phyloP scores from a whole-genome alignment of 257 asterid species.

The Solanum clarkiae region DNA sequence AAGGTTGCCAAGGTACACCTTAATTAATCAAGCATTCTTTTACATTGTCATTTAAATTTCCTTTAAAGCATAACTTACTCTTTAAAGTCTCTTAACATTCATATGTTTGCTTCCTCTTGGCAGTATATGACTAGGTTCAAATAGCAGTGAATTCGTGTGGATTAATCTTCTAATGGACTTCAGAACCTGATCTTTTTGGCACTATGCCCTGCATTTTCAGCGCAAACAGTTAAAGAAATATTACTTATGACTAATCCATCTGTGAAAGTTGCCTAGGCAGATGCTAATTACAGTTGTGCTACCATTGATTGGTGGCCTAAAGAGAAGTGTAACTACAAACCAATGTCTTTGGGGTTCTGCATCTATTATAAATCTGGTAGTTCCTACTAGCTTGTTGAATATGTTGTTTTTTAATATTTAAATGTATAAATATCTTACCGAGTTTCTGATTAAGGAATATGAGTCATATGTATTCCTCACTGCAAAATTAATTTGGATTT shows the following conservation, averaged over 20 bases:
- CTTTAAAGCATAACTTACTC: background rate
- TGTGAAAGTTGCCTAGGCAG: conserved; percentile 40
- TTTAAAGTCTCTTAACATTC: background rate
- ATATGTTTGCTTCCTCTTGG: background rate
- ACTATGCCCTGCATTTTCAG: conserved; percentile 31
- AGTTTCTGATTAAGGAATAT: background rate
- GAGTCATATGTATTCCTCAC: background rate
- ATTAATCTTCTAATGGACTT: too few species aligned
- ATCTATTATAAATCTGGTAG: conserved; percentile 83
- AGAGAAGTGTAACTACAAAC: conserved; percentile 68
- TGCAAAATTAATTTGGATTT: background rate
- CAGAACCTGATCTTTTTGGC: conserved; percentile 13
- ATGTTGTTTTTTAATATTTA: background rate
- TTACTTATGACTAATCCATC: conserved; percentile 40
- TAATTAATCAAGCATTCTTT: too few species aligned
- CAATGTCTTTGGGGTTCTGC: conserved; percentile 97
- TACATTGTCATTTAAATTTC: too few species aligned
- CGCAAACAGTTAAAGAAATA: too few species aligned
- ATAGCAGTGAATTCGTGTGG: too few species aligned
- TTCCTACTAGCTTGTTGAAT: background rate
- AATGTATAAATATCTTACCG: background rate
- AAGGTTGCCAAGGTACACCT: too few species aligned
- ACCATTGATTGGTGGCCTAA: conserved; percentile 98
- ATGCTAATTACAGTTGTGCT: conserved; percentile 72
- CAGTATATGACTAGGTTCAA: conserved; percentile 12